Evolutionary conservation across 2,329 filamentous ascomycete species (phyloP), one percentile per base, ranked within the genome.

Genomic region (Mycosphaerella sp.): DNA sequence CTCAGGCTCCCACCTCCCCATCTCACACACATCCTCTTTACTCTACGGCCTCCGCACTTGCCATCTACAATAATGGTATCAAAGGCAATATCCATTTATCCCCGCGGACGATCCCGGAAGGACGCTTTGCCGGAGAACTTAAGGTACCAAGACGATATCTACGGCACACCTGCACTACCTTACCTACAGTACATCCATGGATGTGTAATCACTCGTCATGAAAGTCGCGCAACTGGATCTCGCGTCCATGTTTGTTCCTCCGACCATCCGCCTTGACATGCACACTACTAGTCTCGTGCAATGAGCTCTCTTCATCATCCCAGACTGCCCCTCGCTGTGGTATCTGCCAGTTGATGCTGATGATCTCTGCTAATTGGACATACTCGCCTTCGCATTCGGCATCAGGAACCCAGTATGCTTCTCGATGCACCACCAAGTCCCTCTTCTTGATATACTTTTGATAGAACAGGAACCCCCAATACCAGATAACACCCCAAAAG

Each of bases 401-500:
- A n/a, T 36, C 34, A n/a, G 9, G 34, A 36, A 36, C 34, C 34
- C 34, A 36, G 7, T 36, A 36, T 36, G 34, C 34, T 8, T 36
- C 34, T 36, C 34, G 34, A 10, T 10, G 34, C 34, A 36, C 34
- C 4, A 36, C 34, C 34, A 36, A 9, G 3, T 36, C 34, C 34
- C 34, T 36, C 34, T 9, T 36, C 34, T 36, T 36, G 34, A 36
- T n/a, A 8, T 36, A 36, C 34, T 36, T 36, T 36, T 61, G 49
- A 26, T 58, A 56, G 10, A 58, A 26, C 26, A 50, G 50, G 40
- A 64, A 54, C 1, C 56, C 60, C 41, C 53, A 57, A 26, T 61
- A 64, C 56, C 59, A 64, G 11, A 59, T 14, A 4, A 62, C 12
- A 1, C 61, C 61, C 60, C 60, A 62, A 7, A 62, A 48, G 5